Base-by-base conservation (phyloP, 495 filamentous ascomycete species). In the Pyrenopolyporus hunteri region DNA sequence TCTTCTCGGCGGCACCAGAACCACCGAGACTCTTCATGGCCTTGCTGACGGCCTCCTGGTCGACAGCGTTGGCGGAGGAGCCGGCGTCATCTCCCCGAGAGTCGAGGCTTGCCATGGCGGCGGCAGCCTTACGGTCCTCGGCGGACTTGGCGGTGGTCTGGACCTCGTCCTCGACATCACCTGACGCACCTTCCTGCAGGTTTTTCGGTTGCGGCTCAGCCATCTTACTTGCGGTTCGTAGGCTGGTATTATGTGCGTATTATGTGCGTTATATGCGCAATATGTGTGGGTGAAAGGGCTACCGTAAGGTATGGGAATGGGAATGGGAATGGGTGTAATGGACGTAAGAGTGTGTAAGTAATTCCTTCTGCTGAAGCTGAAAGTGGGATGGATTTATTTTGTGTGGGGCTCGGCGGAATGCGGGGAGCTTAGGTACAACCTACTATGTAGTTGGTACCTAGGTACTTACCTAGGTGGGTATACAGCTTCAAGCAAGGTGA, bases 61-160 rank as follows among this genome's bases (percentile, higher is more conserved):
- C 90, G 60, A 89, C 84, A 26, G 87, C 84, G 59, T 82, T 81
- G 0, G 45, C 46, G 5, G 45, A 39, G 5, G 75, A 49, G 7
- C 65, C 59, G n/a, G 78, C 76, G 47, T 88, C 89, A 52, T 86
- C 86, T 57, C 75, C 76, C 28, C 70, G 74, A 20, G 82, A 73
- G 63, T 93, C 87, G 49, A 96, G 87, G 51, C 85, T 84, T 59
- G 84, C 86, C 66, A 96, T 85, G 13, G 93, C 92, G 20, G 90
- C 91, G 53, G 91, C 91, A 16, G 93, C 90, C 76, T 94, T 96
- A 73, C 91, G 89, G 77, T 94, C 92, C 75, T 95, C 91, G 59
- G 91, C 84, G 32, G 82, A 83, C 72, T 85, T 82, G 54, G 84
- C 89, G 49, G 83, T 86, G 33, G 86, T 77, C 36, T 88, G 85